phyloP scores from a whole-genome alignment of 2,329 filamentous ascomycete genomes.

The Verticillium nubilum region DNA sequence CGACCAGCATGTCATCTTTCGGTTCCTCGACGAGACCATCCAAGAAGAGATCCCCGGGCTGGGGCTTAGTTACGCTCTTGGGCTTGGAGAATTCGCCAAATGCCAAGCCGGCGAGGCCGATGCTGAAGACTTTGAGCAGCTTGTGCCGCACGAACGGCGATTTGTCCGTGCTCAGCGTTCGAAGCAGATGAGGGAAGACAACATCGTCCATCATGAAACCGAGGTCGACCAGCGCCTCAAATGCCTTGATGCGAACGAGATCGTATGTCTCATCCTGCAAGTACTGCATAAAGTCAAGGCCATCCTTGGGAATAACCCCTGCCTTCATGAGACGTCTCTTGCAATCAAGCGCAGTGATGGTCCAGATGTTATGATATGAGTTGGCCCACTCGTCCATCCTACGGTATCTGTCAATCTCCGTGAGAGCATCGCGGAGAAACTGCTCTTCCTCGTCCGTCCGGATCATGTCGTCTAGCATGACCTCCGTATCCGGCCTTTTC shows the following conservation, averaged over 20 bases:
- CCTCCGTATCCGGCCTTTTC: conserved; percentile 23
- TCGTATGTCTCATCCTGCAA: conserved; percentile 59
- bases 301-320: conserved; percentile 48
- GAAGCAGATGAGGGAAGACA: conserved; percentile 52
- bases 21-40: conserved; percentile 7
- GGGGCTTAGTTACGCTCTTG: conserved; percentile 11
- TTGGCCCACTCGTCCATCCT: conserved; percentile 64
- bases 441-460: conserved; percentile 38
- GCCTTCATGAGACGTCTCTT: conserved; percentile 60
- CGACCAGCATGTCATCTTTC: conserved; percentile 22
- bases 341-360: conserved; percentile 56
- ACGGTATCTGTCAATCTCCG: conserved; percentile 62
- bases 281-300: conserved; percentile 57
- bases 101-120: conserved; percentile 57
- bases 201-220: conserved; percentile 50
- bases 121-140: conserved; percentile 53
- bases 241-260: conserved; percentile 60
- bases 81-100: conserved; percentile 53
- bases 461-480: conserved; percentile 22
- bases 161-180: conserved; percentile 53
- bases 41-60: conserved; percentile 1
- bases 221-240: conserved; percentile 59
- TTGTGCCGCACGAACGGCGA: conserved; percentile 58
- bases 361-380: conserved; percentile 64
- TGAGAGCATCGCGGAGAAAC: conserved; percentile 48